Percentiles rank a stretch among this genome's conserved stretches.
These are phyloP conservation scores for Elasticomyces elasticus DNA, from an alignment of 495 filamentous ascomycete species.

Conservation along the genomic window DNA sequence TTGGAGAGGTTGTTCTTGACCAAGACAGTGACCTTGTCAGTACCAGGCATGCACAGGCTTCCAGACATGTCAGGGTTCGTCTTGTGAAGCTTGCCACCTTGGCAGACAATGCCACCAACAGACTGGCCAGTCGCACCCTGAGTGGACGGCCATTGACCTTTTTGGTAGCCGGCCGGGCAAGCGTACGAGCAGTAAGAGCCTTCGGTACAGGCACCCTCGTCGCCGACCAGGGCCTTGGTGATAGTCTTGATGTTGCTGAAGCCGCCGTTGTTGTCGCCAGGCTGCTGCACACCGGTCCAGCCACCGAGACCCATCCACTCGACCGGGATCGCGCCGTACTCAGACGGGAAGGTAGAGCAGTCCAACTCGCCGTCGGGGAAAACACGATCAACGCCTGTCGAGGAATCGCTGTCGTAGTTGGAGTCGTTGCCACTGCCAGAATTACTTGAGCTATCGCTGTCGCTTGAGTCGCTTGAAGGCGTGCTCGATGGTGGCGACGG, in stretches of 20 bases:
- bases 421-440: background rate
- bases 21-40: constrained; percentile 48
- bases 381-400: constrained; percentile 45
- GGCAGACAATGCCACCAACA: constrained; percentile 79
- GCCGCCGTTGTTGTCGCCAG: constrained; percentile 32
- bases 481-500: constrained; percentile 1
- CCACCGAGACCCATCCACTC: constrained; percentile 59
- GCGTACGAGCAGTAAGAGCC: constrained; percentile 83
- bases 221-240: constrained; percentile 29
- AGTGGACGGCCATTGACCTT: constrained; percentile 76
- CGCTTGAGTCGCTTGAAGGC: background rate
- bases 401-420: constrained; percentile 8
- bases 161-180: constrained; percentile 84
- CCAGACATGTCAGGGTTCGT: constrained; percentile 56
- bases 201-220: constrained; percentile 35
- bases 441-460: too few species aligned
- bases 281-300: constrained; percentile 72
- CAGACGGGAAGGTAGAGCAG: constrained; percentile 66
- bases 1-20: constrained; percentile 61
- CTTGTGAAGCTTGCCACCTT: constrained; percentile 64
- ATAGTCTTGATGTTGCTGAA: constrained; percentile 53
- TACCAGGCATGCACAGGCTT: constrained; percentile 67
- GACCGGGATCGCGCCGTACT: constrained; percentile 69
- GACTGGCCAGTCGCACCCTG: constrained; percentile 82
- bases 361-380: constrained; percentile 70